Evolutionary conservation across 2,329 filamentous ascomycete genomes (phyloP).

Genomic region (Trichophyton benhamiae): DNA sequence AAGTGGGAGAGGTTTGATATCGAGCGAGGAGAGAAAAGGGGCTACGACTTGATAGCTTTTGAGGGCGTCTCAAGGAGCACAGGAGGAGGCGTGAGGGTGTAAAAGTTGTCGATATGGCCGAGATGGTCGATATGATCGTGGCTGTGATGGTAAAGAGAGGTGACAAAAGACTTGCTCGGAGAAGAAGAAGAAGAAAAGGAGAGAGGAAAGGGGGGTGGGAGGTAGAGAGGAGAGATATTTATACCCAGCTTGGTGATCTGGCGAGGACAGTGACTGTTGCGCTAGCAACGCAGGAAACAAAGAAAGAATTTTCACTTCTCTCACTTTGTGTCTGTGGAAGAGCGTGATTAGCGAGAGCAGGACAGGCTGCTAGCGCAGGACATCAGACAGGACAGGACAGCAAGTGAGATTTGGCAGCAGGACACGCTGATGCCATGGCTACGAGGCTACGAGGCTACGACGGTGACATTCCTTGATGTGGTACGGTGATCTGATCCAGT

Average conservation of each 20-base stretch:
- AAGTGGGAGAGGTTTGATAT: not conserved
- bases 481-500: too few species aligned
- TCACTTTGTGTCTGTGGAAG: not conserved
- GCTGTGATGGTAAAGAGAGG: too few species aligned
- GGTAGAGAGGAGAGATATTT: conserved; percentile 4
- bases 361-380: not conserved
- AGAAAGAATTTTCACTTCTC: not conserved
- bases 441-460: not conserved
- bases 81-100: not conserved
- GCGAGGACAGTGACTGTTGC: not conserved
- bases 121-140: too few species aligned
- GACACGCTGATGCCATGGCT: not conserved
- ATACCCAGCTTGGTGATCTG: not conserved
- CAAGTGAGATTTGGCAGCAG: not conserved
- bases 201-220: not conserved
- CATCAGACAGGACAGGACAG: not conserved
- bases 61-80: not conserved
- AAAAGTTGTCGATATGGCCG: too few species aligned
- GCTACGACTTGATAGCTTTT: not conserved
- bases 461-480: too few species aligned
- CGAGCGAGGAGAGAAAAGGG: not conserved
- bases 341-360: too few species aligned
- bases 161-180: conserved; percentile 1
- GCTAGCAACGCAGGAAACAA: not conserved
- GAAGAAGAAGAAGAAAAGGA: not conserved